Evolutionary conservation across 169 alveolate species (phyloP), one percentile per base, ranked within the genome.

Genomic region (Amoebophrya sp.): DNA sequence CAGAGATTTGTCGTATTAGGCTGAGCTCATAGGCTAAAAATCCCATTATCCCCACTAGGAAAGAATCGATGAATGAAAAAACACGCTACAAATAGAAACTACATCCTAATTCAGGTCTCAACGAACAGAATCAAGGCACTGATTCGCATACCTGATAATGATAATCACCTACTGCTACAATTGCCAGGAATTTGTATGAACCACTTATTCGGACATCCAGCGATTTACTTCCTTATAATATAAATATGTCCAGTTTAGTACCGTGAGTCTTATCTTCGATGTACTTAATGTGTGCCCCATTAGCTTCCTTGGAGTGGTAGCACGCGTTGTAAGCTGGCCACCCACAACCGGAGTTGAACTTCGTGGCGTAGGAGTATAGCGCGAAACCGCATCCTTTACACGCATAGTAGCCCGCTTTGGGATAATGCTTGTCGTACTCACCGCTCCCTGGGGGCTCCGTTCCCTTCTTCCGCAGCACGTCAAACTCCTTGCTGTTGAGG

Each of bases 321-420:
- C 41, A 92, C 26, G 92, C 89, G 41, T 93, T 94, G 93, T 94
- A 95, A 1, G 97, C 95, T 0, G 97, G 97, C 96, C 96, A 95
- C 6, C 97, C 97, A 92, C 97, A 93, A 26, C 95, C 96, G 6
- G 95, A 93, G 54, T 93, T 91, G 89, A 93, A 95, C 76, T 95
- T 95, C 40, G 93, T 91, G 14, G 89, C 78, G 53, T 94, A 93
- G 34, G 92, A 93, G 89, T 92, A 95, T 40, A 95, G 94, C 29
- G 93, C 93, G 39, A 89, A 78, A 33, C 90, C 89, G 91, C 95
- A 94, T 29, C 93, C 95, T 0, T 91, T 77, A 91, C 95, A 93
- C 12, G 55, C 92, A 41, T 93, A 95, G 76, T 55, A 91, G 40
- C 96, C 96, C 14, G 34, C 41, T 24, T 93, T 91, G 41, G 95